phyloP scores from a whole-genome alignment of 1,139 yeast genomes.

The Magnusiomyces sp. region DNA sequence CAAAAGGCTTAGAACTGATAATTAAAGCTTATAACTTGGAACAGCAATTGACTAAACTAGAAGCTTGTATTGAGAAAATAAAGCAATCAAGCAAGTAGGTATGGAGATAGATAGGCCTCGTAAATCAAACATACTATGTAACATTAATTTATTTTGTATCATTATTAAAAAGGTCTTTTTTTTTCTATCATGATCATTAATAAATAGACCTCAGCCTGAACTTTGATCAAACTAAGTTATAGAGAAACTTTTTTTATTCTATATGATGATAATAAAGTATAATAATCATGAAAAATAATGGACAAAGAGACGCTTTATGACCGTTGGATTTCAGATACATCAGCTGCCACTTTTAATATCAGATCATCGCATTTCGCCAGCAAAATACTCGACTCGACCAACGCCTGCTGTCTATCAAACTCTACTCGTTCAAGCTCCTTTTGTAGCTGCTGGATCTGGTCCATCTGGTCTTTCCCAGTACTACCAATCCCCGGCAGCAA shows the following conservation, averaged over 20 bases:
- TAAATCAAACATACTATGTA: too few relatives aligned
- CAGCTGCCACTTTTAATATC: constrained; percentile 53
- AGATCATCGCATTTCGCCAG: constrained; percentile 59
- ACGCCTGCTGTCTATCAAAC: constrained; percentile 46
- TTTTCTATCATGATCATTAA: neutral
- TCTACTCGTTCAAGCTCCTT: constrained; percentile 57
- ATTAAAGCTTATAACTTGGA: neutral
- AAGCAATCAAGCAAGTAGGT: neutral
- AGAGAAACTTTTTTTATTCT: neutral
- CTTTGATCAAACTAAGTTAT: neutral
- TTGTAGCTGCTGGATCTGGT: constrained; percentile 55
- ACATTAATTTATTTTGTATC: neutral
- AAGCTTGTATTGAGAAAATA: neutral
- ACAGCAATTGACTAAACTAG: neutral
- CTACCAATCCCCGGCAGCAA: constrained; percentile 91
- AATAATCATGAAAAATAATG: neutral
- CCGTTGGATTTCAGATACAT: constrained; percentile 34
- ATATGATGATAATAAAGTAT: neutral
- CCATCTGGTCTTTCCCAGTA: constrained; percentile 64
- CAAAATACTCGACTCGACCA: constrained; percentile 58
- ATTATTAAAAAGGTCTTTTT: neutral
- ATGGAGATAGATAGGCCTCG: neutral
- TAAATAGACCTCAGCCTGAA: neutral
- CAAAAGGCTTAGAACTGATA: neutral
- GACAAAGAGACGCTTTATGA: neutral